These are phyloP conservation scores for Erodium trifolium DNA, from an alignment of 441 rosid genomes.

Conservation along the genomic window DNA sequence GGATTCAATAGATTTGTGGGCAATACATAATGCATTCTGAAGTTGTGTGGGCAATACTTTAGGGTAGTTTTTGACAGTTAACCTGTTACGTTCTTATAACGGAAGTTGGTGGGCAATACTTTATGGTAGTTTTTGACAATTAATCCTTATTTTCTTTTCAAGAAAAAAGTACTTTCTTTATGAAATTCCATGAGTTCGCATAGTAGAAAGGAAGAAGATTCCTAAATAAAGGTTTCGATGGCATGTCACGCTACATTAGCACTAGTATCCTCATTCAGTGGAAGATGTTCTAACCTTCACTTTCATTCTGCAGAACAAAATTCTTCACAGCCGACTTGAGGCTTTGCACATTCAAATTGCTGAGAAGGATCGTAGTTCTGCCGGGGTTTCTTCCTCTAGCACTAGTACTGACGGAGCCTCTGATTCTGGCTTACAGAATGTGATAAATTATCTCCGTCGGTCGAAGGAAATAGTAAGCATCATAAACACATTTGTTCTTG, in stretches of 20 bases:
- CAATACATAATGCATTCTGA: no score
- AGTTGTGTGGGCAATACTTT: no score
- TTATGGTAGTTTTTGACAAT: no score
- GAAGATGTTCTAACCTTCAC: not conserved
- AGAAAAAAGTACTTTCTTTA: not conserved
- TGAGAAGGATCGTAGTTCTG: slow-evolving; percentile 58
- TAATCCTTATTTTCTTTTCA: not conserved
- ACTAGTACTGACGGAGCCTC: slow-evolving; percentile 33
- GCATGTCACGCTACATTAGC: not conserved
- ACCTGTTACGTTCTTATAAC: no score
- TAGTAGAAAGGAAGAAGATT: not conserved
- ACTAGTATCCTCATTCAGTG: not conserved
- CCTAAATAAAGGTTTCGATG: not conserved
- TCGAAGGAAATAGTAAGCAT: slow-evolving; percentile 80
- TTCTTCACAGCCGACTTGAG: slow-evolving; percentile 79
- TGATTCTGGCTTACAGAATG: slow-evolving; percentile 75
- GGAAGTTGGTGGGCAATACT: no score
- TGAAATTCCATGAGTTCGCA: not conserved
- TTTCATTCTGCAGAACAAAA: slow-evolving; percentile 59
- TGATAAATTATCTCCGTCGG: slow-evolving; percentile 76
- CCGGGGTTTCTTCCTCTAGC: slow-evolving; percentile 41
- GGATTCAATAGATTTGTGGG: no score
- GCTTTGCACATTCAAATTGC: slow-evolving; percentile 84
- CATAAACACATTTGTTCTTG: not conserved
- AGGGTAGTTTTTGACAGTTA: no score